These are phyloP conservation scores for Penicillium coffeae DNA, from an alignment of 495 filamentous ascomycete genomes.

Conservation along the genomic window DNA sequence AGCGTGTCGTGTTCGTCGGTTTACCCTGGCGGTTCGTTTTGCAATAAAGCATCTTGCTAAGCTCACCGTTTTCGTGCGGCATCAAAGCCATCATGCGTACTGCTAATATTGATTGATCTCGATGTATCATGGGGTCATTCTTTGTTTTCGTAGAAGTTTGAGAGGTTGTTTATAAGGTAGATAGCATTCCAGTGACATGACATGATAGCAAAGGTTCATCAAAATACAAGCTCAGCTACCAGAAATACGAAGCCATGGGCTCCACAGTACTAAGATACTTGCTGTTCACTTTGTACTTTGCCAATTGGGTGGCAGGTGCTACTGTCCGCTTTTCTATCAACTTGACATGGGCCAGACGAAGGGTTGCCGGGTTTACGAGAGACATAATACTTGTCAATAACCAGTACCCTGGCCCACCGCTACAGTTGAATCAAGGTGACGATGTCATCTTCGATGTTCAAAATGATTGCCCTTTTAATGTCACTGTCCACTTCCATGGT, in stretches of 20 bases:
- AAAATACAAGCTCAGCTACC: no score
- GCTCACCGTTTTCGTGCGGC: not conserved
- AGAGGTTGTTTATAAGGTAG: no score
- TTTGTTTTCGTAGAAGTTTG: no score
- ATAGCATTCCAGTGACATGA: not conserved
- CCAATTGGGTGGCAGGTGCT: constrained; percentile 13
- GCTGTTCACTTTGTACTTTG: constrained; percentile 11
- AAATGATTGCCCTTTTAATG: constrained; percentile 52
- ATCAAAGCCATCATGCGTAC: not conserved
- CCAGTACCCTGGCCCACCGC: constrained; percentile 54
- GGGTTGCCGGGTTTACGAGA: constrained; percentile 31
- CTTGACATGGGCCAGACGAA: constrained; percentile 28
- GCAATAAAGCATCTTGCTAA: not conserved
- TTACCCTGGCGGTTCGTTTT: not conserved
- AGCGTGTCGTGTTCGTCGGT: not conserved
- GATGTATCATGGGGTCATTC: not conserved
- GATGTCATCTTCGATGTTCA: constrained; percentile 56
- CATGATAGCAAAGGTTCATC: no score
- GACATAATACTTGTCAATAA: constrained; percentile 58
- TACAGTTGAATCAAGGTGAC: constrained; percentile 59
- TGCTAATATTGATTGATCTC: no score
- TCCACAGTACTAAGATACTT: constrained; percentile 1
- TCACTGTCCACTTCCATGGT: constrained; percentile 54
- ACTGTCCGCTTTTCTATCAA: constrained; percentile 30
- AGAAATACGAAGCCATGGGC: constrained; percentile 16